A percentile compares a stretch with the other conserved stretches of the same genome.
phyloP scores from a whole-genome alignment of 225 moss, liverwort and hornwort species.

The Physcomitrellopsis africana region DNA sequence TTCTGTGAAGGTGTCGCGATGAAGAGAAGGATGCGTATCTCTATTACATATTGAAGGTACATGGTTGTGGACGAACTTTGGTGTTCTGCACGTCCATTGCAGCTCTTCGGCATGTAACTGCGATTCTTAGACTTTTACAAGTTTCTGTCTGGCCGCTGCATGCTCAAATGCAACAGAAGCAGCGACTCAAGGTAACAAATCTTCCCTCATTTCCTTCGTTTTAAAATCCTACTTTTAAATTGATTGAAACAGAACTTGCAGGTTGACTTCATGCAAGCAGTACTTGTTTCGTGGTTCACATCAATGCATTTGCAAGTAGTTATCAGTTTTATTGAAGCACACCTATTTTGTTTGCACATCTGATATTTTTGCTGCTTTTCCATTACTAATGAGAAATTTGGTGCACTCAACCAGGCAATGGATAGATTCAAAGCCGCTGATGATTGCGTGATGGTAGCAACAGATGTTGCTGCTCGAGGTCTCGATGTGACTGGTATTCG shows the following conservation, averaged over 20 bases:
- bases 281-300: background rate
- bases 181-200: slow-evolving; percentile 73
- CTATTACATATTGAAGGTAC: slow-evolving; percentile 91
- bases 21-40: slow-evolving; percentile 93
- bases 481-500: slow-evolving; percentile 91
- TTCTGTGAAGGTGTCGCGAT: slow-evolving; percentile 72
- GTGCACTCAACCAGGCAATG: slow-evolving; percentile 71
- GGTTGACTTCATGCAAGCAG: background rate
- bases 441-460: slow-evolving; percentile 85
- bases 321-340: background rate
- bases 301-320: background rate
- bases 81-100: slow-evolving; percentile 98
- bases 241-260: background rate
- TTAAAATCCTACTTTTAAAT: background rate
- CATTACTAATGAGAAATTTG: slow-evolving; percentile 28
- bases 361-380: slow-evolving; percentile 11
- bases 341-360: background rate
- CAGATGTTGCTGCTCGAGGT: slow-evolving; percentile 97
- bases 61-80: slow-evolving; percentile 89
- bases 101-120: slow-evolving; percentile 85
- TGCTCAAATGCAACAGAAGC: slow-evolving; percentile 99
- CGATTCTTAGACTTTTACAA: slow-evolving; percentile 81
- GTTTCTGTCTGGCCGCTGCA: slow-evolving; percentile 82
- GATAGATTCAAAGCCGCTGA: slow-evolving; percentile 74
- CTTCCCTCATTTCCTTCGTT: slow-evolving; percentile 12